Evolutionary conservation across 371 early-diverging fungal species (phyloP).

Genomic region (Syncephalis fuscata): DNA sequence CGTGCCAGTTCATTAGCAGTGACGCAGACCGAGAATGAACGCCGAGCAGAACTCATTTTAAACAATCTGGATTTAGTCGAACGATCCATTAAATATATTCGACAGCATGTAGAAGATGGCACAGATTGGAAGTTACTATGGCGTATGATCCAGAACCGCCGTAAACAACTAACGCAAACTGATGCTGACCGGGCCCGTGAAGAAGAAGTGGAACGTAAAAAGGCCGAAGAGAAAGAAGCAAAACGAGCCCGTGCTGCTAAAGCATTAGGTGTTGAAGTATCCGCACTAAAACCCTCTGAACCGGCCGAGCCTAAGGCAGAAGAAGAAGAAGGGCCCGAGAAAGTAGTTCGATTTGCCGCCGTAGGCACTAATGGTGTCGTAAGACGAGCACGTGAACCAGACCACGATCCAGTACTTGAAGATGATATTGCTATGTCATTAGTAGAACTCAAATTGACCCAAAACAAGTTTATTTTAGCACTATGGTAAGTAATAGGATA

Average conservation of each 20-base stretch:
- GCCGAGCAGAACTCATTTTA: constrained; percentile 71
- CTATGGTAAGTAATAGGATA: too few relatives aligned
- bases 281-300: constrained; percentile 53
- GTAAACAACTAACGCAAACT: constrained; percentile 6
- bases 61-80: constrained; percentile 69
- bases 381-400: too few relatives aligned
- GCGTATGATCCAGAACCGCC: constrained; percentile 71
- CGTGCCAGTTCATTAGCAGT: constrained; percentile 56
- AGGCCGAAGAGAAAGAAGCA: constrained; percentile 5
- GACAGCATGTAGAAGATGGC: constrained; percentile 73
- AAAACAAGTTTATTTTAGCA: too few relatives aligned
- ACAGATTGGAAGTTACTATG: constrained; percentile 94
- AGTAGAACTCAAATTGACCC: too few relatives aligned
- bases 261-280: constrained; percentile 49
- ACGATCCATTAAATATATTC: constrained; percentile 65
- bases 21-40: constrained; percentile 40
- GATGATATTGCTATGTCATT: too few relatives aligned
- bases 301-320: constrained; percentile 1
- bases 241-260: constrained; percentile 63
- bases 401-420: too few relatives aligned
- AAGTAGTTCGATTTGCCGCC: not conserved
- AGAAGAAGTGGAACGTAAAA: too few relatives aligned
- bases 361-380: too few relatives aligned
- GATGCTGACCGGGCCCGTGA: too few relatives aligned
- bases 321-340: not conserved